These are phyloP conservation scores for Terfezia boudieri DNA, from an alignment of 495 filamentous ascomycete species.

Conservation along the genomic window DNA sequence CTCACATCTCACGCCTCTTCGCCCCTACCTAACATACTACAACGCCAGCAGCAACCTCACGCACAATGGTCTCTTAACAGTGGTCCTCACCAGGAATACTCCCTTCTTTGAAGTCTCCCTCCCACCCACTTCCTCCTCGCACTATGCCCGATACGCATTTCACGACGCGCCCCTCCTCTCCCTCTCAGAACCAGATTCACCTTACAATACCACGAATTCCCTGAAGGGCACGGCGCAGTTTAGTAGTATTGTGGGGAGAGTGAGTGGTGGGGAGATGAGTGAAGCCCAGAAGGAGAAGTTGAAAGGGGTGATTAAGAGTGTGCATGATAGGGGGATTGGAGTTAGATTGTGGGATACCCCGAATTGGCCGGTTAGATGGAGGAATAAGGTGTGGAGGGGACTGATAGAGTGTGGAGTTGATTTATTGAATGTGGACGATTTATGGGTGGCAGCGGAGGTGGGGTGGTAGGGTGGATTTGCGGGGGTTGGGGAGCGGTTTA, in stretches of 20 bases:
- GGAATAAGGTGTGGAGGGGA: constrained; percentile 53
- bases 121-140: constrained; percentile 15
- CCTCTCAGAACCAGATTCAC: constrained; percentile 37
- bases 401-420: constrained; percentile 49
- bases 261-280: constrained; percentile 24
- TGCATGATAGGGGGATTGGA: constrained; percentile 45
- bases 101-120: constrained; percentile 35
- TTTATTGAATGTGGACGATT: constrained; percentile 58
- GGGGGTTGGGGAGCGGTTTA: neutral
- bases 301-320: constrained; percentile 41
- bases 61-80: constrained; percentile 38
- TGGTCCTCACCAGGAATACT: constrained; percentile 60
- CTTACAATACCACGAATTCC: constrained; percentile 11
- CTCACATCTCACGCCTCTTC: constrained; percentile 39
- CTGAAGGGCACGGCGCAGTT: constrained; percentile 22
- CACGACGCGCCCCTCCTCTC: constrained; percentile 38
- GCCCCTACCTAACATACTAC: constrained; percentile 37
- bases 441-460: constrained; percentile 28
- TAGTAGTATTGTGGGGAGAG: constrained; percentile 23
- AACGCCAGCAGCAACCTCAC: constrained; percentile 22
- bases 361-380: constrained; percentile 46
- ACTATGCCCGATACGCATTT: constrained; percentile 37
- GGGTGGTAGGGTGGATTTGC: neutral
- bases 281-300: constrained; percentile 35
- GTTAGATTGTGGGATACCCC: constrained; percentile 65